Base-by-base conservation (phyloP, 1,284 basidiomycete species). In the Pseudozyma sp. region DNA sequence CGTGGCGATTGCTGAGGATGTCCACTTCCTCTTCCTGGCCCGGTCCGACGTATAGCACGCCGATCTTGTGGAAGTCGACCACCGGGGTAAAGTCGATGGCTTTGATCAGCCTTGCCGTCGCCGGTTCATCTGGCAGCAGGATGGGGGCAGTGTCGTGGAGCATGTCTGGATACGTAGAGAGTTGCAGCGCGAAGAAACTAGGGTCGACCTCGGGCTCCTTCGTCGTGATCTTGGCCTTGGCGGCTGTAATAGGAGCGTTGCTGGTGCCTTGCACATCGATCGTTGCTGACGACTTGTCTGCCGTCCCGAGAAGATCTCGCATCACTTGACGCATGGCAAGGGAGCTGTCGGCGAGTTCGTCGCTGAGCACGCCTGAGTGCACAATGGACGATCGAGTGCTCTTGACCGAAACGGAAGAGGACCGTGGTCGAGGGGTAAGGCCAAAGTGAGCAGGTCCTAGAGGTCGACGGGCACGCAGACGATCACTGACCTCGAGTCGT, bases 41-140 rank as follows among this genome's bases (percentile, higher is more conserved):
- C 2, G 94, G 93, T 0, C 92, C 96, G 45, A 96, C 96, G 82
- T 98, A 99, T 85, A 99, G 87, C 42, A 99, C 92, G 4, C 94
- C 97, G 43, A 99, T 92, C 85, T 97, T 96, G 86, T 97, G 93
- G 1, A 94, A 96, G 85, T 99, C 97, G 71, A 99, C 97, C 68
- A 98, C 94, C 0, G 95, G 94, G 54, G 92, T 92, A 45, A 89
- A 88, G 80, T 98, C 94, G 35, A 99, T 88, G 5, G 88, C 89
- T 14, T 89, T 87, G 75, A 95, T 87, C 4, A 89, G 85, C 39
- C 93, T 89, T 2, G 88, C 86, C 49, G 92, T 89, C 11, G 84
- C 82, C 5, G 86, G 85, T 52, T 87, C 86, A 34, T 86, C 83
- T 5, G 88, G 87, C 6, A 89, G 85, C 19, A 87, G 79, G 1